Conservation (phyloP, 768 basidiomycete genomes). For the Crepidotus variabilis region DNA sequence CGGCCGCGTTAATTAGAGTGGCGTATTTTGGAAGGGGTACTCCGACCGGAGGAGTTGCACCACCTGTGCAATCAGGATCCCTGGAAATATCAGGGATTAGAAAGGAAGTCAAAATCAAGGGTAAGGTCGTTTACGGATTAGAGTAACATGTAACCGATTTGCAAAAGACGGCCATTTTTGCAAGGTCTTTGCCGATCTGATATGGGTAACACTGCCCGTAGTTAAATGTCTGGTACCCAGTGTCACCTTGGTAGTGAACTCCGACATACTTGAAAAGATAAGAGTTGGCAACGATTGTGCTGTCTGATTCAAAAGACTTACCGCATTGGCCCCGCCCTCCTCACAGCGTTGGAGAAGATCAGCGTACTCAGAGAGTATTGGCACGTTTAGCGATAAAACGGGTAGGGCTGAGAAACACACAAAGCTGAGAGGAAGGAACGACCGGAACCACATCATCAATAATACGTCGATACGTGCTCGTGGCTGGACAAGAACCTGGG, state of each 20-base stretch:
- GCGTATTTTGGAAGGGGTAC: constrained; percentile 11
- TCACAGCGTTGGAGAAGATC: neutral
- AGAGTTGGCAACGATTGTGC: neutral
- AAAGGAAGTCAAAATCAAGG: neutral
- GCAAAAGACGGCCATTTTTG: constrained; percentile 21
- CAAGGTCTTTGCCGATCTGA: constrained; percentile 4
- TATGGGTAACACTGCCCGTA: constrained; percentile 18
- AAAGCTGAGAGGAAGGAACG: too few species aligned
- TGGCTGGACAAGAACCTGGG: too few species aligned
- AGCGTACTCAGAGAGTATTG: neutral
- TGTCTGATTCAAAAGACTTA: neutral
- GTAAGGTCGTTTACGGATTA: constrained; percentile 15
- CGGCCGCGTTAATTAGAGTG: constrained; percentile 17
- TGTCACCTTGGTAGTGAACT: constrained; percentile 11
- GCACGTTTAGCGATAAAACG: too few species aligned
- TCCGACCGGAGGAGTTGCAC: constrained; percentile 20
- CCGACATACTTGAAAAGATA: constrained; percentile 13
- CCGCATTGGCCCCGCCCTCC: neutral
- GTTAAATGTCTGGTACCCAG: constrained; percentile 8
- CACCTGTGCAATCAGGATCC: constrained; percentile 24
- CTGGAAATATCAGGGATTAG: constrained; percentile 4
- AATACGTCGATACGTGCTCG: too few species aligned
- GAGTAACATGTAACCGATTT: constrained; percentile 15
- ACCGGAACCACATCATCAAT: too few species aligned
- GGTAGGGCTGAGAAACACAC: too few species aligned